Evolutionary conservation across 2,329 filamentous ascomycete species (phyloP).

Genomic region (Arthrobotrys pseudoclavata): DNA sequence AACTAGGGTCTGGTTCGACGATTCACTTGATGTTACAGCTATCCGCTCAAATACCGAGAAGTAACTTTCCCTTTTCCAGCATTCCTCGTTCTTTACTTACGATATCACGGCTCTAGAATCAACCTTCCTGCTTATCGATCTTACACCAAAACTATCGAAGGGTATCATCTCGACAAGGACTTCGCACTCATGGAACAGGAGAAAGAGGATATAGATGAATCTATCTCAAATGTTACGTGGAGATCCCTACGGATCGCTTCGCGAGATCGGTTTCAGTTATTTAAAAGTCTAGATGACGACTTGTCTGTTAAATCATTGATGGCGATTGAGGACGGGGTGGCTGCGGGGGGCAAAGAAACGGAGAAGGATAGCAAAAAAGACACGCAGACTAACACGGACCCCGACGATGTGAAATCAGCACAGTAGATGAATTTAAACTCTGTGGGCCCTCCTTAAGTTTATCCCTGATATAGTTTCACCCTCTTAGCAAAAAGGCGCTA

Average conservation of each 20-base stretch:
- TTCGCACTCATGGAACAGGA: constrained; percentile 78
- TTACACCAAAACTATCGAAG: constrained; percentile 80
- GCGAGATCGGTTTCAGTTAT: constrained; percentile 78
- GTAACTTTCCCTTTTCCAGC: constrained; percentile 64
- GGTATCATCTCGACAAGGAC: constrained; percentile 86
- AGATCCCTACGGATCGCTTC: constrained; percentile 85
- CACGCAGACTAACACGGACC: background rate
- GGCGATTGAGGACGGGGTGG: constrained; percentile 29
- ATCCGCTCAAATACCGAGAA: constrained; percentile 76
- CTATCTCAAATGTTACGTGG: constrained; percentile 87
- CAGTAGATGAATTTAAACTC: background rate
- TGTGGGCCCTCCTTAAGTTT: background rate
- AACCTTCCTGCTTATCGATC: constrained; percentile 77
- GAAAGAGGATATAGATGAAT: constrained; percentile 70
- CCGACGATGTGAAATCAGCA: background rate
- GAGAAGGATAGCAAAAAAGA: constrained; percentile 39
- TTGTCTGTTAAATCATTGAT: constrained; percentile 49
- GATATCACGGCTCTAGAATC: constrained; percentile 70
- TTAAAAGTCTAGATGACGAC: constrained; percentile 85
- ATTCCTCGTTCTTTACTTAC: background rate
- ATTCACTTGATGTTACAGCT: constrained; percentile 71
- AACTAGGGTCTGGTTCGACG: constrained; percentile 79
- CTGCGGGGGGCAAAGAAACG: constrained; percentile 25
- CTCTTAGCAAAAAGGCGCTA: too few relatives aligned
- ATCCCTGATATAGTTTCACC: background rate